A percentile compares a stretch with the other conserved stretches of the same genome.
These are phyloP conservation scores for Kwoniella pini DNA, from an alignment of 768 basidiomycete genomes.

Conservation along the genomic window DNA sequence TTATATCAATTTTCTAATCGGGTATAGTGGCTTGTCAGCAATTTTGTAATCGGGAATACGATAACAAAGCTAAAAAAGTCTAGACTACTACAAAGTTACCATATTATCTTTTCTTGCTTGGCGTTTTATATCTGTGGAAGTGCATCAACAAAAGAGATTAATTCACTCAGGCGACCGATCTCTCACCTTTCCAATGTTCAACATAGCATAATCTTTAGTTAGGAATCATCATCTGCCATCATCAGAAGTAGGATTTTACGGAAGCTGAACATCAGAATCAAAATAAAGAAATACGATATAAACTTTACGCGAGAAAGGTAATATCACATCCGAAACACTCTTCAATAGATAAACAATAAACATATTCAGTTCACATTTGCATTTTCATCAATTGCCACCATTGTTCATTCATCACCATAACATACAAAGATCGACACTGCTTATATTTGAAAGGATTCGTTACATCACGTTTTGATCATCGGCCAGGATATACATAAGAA, in stretches of 20 bases:
- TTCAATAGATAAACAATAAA: conserved; percentile 9
- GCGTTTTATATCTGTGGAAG: neutral
- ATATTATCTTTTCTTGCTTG: too few species aligned
- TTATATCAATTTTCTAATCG: conserved; percentile 12
- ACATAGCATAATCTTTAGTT: neutral
- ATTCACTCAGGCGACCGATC: neutral
- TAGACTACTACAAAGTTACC: neutral
- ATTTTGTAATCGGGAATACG: neutral
- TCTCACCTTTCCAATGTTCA: neutral
- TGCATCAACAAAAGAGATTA: neutral
- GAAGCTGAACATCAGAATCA: neutral
- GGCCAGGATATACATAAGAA: neutral
- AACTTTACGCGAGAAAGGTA: neutral
- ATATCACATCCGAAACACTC: conserved; percentile 1
- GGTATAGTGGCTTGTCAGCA: conserved; percentile 5
- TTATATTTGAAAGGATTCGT: neutral
- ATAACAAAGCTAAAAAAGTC: neutral
- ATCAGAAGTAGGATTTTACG: neutral
- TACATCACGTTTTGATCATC: neutral
- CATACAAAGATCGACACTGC: conserved; percentile 3
- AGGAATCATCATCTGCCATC: neutral
- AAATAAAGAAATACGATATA: neutral
- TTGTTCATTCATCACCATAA: neutral
- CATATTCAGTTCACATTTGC: neutral
- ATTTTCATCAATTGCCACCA: neutral